phyloP scores from a whole-genome alignment of 1,284 basidiomycete genomes.

The Mrakiaceae sp. region DNA sequence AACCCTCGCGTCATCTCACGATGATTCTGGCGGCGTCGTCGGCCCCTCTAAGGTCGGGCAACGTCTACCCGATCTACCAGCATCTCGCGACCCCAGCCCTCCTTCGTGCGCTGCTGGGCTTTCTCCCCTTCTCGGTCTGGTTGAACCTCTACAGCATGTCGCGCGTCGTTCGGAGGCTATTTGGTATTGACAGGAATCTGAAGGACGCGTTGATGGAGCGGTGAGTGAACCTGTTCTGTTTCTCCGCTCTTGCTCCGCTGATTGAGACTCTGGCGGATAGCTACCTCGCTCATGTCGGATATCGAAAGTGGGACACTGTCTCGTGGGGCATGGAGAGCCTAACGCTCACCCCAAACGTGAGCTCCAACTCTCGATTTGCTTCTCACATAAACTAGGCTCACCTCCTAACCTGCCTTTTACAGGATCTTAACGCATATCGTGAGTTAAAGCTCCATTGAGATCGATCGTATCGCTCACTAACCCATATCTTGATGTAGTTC shows the following conservation, averaged over 20 bases:
- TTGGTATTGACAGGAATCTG: conserved; percentile 43
- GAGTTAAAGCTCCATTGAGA: not conserved
- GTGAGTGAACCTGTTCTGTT: no score
- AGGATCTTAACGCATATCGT: conserved; percentile 68
- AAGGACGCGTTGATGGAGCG: conserved; percentile 54
- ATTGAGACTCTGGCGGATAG: conserved; percentile 54
- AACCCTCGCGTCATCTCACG: not conserved
- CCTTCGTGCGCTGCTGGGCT: conserved; percentile 44
- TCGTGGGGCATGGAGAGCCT: conserved; percentile 46
- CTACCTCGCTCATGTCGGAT: conserved; percentile 56
- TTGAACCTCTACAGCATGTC: conserved; percentile 46
- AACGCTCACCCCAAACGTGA: conserved; percentile 47
- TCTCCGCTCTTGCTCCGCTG: conserved; percentile 23
- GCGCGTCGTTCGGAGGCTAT: conserved; percentile 41
- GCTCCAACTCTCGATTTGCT: conserved; percentile 21
- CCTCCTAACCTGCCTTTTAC: not conserved
- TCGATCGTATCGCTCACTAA: conserved; percentile 35
- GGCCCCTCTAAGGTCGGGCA: conserved; percentile 32
- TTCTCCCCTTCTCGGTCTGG: conserved; percentile 55
- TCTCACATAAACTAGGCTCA: not conserved
- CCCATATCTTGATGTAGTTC: no score
- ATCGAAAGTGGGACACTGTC: conserved; percentile 49
- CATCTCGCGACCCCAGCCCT: conserved; percentile 45
- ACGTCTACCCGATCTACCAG: conserved; percentile 30
- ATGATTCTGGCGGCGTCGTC: not conserved